Evolutionary conservation across 371 early-diverging fungal genomes (phyloP).

Genomic region (Circinella umbellata): DNA sequence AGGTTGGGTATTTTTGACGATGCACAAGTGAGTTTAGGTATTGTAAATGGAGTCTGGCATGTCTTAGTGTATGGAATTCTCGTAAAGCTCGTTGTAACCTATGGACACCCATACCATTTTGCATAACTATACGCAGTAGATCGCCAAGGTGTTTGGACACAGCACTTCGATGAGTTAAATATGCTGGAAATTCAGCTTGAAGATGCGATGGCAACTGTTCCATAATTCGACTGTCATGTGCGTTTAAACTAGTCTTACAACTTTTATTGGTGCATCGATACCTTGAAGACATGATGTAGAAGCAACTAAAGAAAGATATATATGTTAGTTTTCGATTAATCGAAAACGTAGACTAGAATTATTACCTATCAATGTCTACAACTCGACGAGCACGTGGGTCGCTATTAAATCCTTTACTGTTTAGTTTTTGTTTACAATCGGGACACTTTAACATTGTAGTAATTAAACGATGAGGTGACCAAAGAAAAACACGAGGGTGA

Average conservation of each 20-base stretch:
- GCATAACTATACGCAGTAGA: conserved; percentile 18
- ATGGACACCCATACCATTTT: conserved; percentile 19
- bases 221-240: conserved; percentile 2
- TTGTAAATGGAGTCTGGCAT: conserved; percentile 17
- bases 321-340: background rate
- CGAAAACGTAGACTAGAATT: background rate
- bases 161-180: conserved; percentile 25
- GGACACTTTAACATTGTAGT: background rate
- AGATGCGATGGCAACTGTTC: conserved; percentile 18
- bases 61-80: conserved; percentile 20
- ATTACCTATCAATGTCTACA: conserved; percentile 15
- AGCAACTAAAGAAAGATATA: conserved; percentile 1
- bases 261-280: conserved; percentile 2
- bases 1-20: background rate
- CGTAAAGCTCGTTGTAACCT: conserved; percentile 15
- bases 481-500: conserved; percentile 14
- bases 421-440: background rate
- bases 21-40: conserved; percentile 9
- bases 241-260: conserved; percentile 12
- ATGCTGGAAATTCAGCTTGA: conserved; percentile 25
- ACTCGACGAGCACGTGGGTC: conserved; percentile 3
- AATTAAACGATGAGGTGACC: conserved; percentile 5
- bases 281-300: conserved; percentile 24
- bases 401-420: conserved; percentile 11
- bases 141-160: conserved; percentile 22